phyloP scores from a whole-genome alignment of 495 filamentous ascomycete genomes.

The Aspergillus bridgeri region DNA sequence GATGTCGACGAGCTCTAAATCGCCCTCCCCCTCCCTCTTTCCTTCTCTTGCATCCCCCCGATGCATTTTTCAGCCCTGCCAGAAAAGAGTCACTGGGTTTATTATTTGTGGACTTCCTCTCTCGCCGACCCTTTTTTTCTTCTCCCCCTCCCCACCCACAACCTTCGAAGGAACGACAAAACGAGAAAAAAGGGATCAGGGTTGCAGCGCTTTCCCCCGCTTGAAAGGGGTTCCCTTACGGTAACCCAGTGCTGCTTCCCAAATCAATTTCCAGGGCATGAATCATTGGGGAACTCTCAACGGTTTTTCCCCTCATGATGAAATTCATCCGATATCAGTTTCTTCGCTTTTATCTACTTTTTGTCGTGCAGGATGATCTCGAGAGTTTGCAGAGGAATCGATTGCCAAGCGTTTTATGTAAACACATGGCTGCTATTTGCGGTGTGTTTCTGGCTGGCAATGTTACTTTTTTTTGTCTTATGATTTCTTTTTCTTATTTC shows the following conservation, averaged over 20 bases:
- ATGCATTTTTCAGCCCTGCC: constrained; percentile 35
- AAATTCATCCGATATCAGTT: constrained; percentile 10
- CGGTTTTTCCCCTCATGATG: constrained; percentile 6
- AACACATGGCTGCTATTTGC: constrained; percentile 26
- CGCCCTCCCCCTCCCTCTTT: constrained; percentile 15
- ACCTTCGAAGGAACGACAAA: neutral
- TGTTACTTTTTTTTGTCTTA: constrained; percentile 20
- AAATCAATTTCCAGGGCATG: constrained; percentile 20
- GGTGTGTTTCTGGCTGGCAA: neutral
- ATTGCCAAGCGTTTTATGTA: constrained; percentile 30
- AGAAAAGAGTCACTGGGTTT: constrained; percentile 34
- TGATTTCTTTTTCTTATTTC: constrained; percentile 38
- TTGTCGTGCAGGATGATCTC: constrained; percentile 21
- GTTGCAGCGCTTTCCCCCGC: constrained; percentile 14
- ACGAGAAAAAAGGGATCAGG: constrained; percentile 12
- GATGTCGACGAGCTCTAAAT: constrained; percentile 59
- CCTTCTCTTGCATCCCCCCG: constrained; percentile 16
- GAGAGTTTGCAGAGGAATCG: constrained; percentile 30
- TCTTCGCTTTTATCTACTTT: constrained; percentile 2
- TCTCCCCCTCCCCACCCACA: constrained; percentile 7
- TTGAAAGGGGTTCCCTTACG: constrained; percentile 11
- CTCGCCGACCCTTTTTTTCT: constrained; percentile 29
- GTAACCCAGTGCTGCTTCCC: constrained; percentile 16
- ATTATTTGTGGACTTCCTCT: constrained; percentile 6
- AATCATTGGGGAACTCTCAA: constrained; percentile 22